phyloP scores from a whole-genome alignment of 148 eudicot genomes.

The Chenopodium album region DNA sequence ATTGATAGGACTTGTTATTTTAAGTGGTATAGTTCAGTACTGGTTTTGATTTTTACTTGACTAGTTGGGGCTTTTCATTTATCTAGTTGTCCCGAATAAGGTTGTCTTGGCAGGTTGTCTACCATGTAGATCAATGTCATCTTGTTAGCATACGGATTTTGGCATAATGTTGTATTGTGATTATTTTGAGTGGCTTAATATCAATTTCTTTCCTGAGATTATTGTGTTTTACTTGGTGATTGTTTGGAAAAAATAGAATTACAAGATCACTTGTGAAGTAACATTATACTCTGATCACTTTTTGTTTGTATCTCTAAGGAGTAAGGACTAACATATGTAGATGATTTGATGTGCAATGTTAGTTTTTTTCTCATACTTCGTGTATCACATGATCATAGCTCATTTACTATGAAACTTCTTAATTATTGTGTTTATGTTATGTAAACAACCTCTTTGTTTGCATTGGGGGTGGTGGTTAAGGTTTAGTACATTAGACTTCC shows the following conservation, averaged over 20 bases:
- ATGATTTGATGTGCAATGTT: too few species aligned
- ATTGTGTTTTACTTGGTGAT: too few species aligned
- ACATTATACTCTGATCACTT: too few species aligned
- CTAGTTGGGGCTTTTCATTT: background rate
- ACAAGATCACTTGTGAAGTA: too few species aligned
- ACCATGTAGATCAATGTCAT: background rate
- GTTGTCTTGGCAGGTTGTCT: too few species aligned
- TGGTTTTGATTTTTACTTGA: background rate
- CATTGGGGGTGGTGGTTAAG: background rate
- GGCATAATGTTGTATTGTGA: background rate
- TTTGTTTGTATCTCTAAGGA: too few species aligned
- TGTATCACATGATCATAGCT: background rate
- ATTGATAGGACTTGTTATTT: background rate
- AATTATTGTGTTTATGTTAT: background rate
- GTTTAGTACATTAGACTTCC: background rate
- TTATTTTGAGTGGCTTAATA: background rate
- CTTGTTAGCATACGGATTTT: background rate
- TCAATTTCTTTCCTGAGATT: too few species aligned
- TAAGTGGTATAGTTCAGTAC: background rate
- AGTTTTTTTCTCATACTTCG: too few species aligned
- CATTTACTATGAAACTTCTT: background rate
- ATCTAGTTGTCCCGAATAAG: background rate
- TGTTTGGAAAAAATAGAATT: too few species aligned
- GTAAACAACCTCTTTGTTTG: background rate
- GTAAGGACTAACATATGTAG: too few species aligned